Base-by-base conservation (phyloP, 1,284 basidiomycete species). In the Leccinum huronense region DNA sequence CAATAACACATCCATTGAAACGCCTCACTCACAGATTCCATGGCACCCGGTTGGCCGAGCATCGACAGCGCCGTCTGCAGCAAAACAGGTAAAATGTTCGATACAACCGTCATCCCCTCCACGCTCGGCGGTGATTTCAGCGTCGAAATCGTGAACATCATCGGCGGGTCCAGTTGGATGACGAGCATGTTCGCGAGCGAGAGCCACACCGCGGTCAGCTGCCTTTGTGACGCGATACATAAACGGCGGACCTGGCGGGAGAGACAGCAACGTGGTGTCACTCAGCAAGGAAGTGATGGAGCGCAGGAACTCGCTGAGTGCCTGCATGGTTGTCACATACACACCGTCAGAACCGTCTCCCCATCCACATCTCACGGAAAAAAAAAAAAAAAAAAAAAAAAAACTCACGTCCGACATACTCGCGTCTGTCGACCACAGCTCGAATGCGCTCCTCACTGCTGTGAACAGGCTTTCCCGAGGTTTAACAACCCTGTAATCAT, bases 161-260 rank as follows among this genome's bases (percentile, higher is more conserved):
- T 77, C 0, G 91, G 90, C 1, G 93, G 89, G 67, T 93, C 88
- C 58, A 96, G 82, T 66, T 95, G 91, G 13, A 87, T 84, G 59
- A 91, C 83, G 23, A 96, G 81, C 69, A 92, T 91, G 8, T 86
- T 84, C 3, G 91, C 89, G 1, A 96, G 80, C 11, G 87, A 86
- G 9, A 95, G 81, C 94, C 94, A 97, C 1, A 92, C 84, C 0
- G 89, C 90, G 0, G 89, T 94, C 19, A 55, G 80, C 65, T 89
- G 86, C 36, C 86, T 81, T 68, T 89, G 87, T 4, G 88, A 83
- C 0, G 93, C 93, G 13, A 85, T 74, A 65, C 91, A 93, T 23
- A 95, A 97, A 80, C 2, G 96, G 78, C 0, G 94, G 93, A 2
- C 85, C 86, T 2, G 93, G 84, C 1, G 90, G 86, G 0, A 96